These are phyloP conservation scores for Guadua angustifolia DNA, from an alignment of 176 grass and related monocot genomes.

Conservation along the genomic window DNA sequence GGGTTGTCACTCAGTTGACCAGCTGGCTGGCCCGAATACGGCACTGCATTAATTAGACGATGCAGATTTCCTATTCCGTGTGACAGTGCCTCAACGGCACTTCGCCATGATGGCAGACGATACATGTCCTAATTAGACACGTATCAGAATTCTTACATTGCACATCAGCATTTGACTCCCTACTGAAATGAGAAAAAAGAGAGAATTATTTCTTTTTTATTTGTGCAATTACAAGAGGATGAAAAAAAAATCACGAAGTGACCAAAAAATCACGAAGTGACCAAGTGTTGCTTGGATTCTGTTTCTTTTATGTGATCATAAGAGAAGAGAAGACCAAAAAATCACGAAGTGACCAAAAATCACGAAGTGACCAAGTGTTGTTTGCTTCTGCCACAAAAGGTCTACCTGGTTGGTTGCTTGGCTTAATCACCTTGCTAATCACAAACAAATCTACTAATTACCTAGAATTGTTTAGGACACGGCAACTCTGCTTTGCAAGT, in stretches of 20 bases:
- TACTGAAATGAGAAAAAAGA: background rate
- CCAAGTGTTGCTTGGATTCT: background rate
- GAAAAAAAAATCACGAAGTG: background rate
- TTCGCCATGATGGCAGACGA: too few species aligned
- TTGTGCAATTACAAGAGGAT: background rate
- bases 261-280: background rate
- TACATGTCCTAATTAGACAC: background rate
- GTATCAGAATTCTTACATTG: background rate
- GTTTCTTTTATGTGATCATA: background rate
- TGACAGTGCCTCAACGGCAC: too few species aligned
- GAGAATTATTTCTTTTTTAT: background rate
- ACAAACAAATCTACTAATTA: background rate
- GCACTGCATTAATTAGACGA: background rate
- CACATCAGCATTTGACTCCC: background rate
- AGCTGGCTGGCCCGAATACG: too few species aligned
- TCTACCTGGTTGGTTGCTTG: background rate
- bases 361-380: background rate
- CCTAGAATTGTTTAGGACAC: background rate
- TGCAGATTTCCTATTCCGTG: too few species aligned
- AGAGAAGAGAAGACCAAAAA: too few species aligned
- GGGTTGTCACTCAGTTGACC: background rate
- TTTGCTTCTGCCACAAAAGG: slow-evolving; percentile 12
- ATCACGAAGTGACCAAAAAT: background rate
- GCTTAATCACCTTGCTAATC: background rate
- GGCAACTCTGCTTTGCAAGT: background rate